Conservation (phyloP, 257 asterid genomes). For the Fraxinus americana region DNA sequence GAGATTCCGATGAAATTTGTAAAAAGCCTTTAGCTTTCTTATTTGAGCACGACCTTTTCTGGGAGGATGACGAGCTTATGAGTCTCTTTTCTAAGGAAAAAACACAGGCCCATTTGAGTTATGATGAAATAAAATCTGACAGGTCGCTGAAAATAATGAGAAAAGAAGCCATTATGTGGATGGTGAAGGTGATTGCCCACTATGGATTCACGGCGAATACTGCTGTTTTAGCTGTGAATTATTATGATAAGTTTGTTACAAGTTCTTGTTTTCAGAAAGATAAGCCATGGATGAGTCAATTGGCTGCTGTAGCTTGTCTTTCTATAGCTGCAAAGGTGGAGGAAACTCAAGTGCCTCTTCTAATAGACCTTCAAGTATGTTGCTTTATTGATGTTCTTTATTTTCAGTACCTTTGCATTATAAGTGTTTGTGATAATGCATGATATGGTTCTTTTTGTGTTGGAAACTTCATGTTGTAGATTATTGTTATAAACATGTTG, state of each 20-base stretch:
- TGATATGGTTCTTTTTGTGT: neutral
- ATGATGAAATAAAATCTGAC: constrained; percentile 16
- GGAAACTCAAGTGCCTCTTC: constrained; percentile 54
- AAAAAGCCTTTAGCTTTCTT: constrained; percentile 33
- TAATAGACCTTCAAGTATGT: constrained; percentile 54
- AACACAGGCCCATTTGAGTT: constrained; percentile 25
- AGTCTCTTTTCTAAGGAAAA: constrained; percentile 41
- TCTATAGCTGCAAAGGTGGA: constrained; percentile 57
- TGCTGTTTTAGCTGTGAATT: constrained; percentile 45
- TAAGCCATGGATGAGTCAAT: constrained; percentile 59
- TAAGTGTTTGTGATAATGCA: constrained; percentile 24
- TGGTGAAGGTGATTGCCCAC: constrained; percentile 36
- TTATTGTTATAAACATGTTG: neutral
- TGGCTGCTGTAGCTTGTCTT: constrained; percentile 53
- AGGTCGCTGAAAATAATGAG: constrained; percentile 28
- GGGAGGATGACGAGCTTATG: constrained; percentile 51
- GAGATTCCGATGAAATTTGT: neutral
- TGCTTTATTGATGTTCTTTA: neutral
- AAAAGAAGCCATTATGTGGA: constrained; percentile 47
- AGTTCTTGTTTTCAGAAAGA: constrained; percentile 41
- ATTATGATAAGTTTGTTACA: constrained; percentile 42
- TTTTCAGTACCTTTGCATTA: neutral
- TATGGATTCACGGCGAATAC: constrained; percentile 42
- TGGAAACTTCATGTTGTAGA: neutral
- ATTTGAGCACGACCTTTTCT: constrained; percentile 41